Conservation (phyloP, 2,329 filamentous ascomycete genomes). For the Herpomyces periplanetae region DNA sequence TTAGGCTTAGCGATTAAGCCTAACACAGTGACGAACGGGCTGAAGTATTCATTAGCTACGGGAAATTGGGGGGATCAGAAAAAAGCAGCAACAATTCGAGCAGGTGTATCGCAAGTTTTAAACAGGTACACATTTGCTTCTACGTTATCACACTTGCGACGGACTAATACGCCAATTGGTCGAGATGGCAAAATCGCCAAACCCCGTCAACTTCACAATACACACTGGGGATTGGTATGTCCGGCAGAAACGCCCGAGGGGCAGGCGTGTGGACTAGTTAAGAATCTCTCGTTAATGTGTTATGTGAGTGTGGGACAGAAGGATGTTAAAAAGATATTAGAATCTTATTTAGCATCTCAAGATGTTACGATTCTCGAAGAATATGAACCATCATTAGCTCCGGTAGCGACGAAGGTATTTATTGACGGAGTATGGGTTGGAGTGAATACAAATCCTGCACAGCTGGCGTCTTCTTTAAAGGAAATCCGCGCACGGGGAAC, state of each 20-base stretch:
- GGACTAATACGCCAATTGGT: slow-evolving; percentile 89
- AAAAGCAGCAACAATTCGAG: slow-evolving; percentile 74
- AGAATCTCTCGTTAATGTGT: slow-evolving; percentile 91
- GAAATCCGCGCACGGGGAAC: slow-evolving; percentile 38
- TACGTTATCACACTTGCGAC: slow-evolving; percentile 71
- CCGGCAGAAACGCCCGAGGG: slow-evolving; percentile 92
- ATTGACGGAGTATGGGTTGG: slow-evolving; percentile 96
- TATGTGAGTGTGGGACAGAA: slow-evolving; percentile 86
- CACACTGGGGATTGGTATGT: slow-evolving; percentile 88
- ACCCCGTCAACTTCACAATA: slow-evolving; percentile 86
- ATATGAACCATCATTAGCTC: slow-evolving; percentile 32
- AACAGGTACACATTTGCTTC: slow-evolving; percentile 94
- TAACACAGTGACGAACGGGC: slow-evolving; percentile 53
- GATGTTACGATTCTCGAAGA: slow-evolving; percentile 93
- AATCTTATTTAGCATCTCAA: slow-evolving; percentile 80
- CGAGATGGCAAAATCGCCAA: slow-evolving; percentile 95
- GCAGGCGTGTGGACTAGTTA: slow-evolving; percentile 87
- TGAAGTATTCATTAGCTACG: slow-evolving; percentile 86
- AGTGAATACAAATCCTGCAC: slow-evolving; percentile 53
- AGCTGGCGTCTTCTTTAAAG: slow-evolving; percentile 24
- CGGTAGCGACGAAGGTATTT: slow-evolving; percentile 60
- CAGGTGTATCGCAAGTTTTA: slow-evolving; percentile 85
- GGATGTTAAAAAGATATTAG: slow-evolving; percentile 47
- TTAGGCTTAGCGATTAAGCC: slow-evolving; percentile 64
- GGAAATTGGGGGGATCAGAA: slow-evolving; percentile 99